A percentile compares a stretch with the other conserved stretches of the same genome.
Evolutionary conservation across 2,329 filamentous ascomycete species (phyloP).

Genomic region (Xylaria digitata): DNA sequence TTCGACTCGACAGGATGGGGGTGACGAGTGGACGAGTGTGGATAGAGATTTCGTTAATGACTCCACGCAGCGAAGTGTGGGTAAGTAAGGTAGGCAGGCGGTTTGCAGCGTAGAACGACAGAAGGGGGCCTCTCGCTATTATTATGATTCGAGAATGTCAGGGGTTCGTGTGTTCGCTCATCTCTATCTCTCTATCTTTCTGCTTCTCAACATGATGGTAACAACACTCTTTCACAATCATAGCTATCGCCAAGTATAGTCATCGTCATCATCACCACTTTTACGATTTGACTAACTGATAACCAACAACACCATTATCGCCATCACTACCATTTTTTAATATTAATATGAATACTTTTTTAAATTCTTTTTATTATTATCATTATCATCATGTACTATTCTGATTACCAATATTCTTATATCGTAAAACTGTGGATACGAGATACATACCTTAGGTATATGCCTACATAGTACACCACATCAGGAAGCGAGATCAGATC

Average conservation of each 20-base stretch:
- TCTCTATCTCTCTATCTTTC: constrained; percentile 15
- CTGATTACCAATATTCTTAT: constrained; percentile 1
- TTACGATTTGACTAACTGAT: too few relatives aligned
- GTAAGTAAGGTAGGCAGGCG: constrained; percentile 21
- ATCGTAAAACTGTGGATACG: constrained; percentile 2
- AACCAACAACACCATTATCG: too few relatives aligned
- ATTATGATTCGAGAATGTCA: constrained; percentile 28
- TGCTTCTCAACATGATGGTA: background rate
- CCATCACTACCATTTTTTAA: too few relatives aligned
- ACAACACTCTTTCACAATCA: background rate
- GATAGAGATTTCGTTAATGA: constrained; percentile 31
- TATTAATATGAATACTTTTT: too few relatives aligned
- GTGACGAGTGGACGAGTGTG: constrained; percentile 26
- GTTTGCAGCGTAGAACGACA: constrained; percentile 13
- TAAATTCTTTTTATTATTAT: too few relatives aligned
- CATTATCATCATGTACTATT: too few relatives aligned
- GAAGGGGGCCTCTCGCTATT: constrained; percentile 29
- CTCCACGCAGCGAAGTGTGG: constrained; percentile 34
- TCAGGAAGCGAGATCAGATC: constrained; percentile 32
- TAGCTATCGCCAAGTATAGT: background rate
- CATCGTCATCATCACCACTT: too few relatives aligned
- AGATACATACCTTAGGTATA: too few relatives aligned
- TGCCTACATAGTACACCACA: constrained; percentile 1
- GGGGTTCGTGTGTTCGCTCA: constrained; percentile 27
- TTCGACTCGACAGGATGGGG: constrained; percentile 22